A percentile compares a stretch with the other conserved stretches of the same genome.
Evolutionary conservation across 2,329 filamentous ascomycete genomes (phyloP).

Genomic region (Alternaria dauci): DNA sequence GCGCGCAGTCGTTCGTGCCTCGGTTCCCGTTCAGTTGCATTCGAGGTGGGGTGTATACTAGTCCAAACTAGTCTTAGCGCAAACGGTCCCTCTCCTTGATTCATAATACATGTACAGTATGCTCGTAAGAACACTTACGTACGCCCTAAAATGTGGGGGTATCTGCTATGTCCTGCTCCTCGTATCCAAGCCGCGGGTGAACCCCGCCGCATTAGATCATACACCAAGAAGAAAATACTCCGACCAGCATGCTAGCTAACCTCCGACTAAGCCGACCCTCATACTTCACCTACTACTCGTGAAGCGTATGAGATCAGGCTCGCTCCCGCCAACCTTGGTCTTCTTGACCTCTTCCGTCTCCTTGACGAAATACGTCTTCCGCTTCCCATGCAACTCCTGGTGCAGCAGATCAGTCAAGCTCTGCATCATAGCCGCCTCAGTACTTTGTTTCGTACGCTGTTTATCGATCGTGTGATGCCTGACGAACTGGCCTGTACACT

Average conservation of each 20-base stretch:
- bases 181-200: background rate
- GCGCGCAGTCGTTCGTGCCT: conserved; percentile 13
- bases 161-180: too few relatives aligned
- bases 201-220: background rate
- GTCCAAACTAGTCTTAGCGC: background rate
- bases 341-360: conserved; percentile 16
- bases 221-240: background rate
- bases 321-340: background rate
- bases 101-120: too few relatives aligned
- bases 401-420: conserved; percentile 18
- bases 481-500: conserved; percentile 40
- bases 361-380: conserved; percentile 17
- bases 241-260: background rate
- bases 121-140: too few relatives aligned
- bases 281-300: background rate
- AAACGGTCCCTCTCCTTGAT: background rate
- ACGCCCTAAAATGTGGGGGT: too few relatives aligned
- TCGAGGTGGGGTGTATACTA: background rate
- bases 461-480: conserved; percentile 40
- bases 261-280: background rate
- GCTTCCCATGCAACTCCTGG: conserved; percentile 19
- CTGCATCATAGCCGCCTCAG: conserved; percentile 27
- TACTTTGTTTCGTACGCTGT: conserved; percentile 24
- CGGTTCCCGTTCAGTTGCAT: conserved; percentile 3
- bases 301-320: background rate